Evolutionary conservation across 1,139 yeast genomes (phyloP).

Genomic region (Debaryomyces coudertii): DNA sequence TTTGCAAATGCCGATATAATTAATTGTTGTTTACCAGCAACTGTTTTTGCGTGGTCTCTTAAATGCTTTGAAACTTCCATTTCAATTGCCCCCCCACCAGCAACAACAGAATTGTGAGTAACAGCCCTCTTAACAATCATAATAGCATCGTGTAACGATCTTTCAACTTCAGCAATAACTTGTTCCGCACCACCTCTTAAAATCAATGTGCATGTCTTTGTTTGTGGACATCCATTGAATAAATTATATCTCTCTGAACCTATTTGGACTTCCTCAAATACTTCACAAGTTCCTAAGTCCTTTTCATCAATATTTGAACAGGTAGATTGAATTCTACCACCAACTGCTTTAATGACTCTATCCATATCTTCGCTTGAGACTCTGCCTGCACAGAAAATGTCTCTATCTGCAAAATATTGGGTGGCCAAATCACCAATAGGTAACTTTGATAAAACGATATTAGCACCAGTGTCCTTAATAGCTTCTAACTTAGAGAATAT

Average conservation of each 20-base stretch:
- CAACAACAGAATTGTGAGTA: conserved; percentile 83
- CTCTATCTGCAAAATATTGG: conserved; percentile 94
- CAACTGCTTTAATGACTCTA: conserved; percentile 91
- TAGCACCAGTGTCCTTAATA: conserved; percentile 83
- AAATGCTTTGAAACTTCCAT: conserved; percentile 92
- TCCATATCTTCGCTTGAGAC: conserved; percentile 88
- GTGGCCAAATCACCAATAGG: conserved; percentile 99
- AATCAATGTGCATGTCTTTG: conserved; percentile 90
- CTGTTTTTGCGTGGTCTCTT: conserved; percentile 82
- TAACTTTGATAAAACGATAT: conserved; percentile 87
- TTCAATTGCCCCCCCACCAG: conserved; percentile 99
- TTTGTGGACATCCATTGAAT: conserved; percentile 89
- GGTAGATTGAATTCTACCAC: conserved; percentile 89
- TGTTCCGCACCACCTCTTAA: conserved; percentile 98
- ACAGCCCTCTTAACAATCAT: conserved; percentile 98
- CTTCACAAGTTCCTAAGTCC: conserved; percentile 84
- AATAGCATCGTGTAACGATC: conserved; percentile 96
- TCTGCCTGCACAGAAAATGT: conserved; percentile 97
- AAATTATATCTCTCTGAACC: conserved; percentile 95
- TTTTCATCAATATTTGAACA: conserved; percentile 69
- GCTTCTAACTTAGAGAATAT: conserved; percentile 85
- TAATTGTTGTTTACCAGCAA: conserved; percentile 95
- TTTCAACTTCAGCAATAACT: conserved; percentile 96
- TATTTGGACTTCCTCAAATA: conserved; percentile 90
- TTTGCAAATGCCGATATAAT: conserved; percentile 90